Percentiles rank a stretch among this genome's conserved stretches.
phyloP scores from a whole-genome alignment of 192 early-diverging fungal species.

The Rhizophagus sp. region DNA sequence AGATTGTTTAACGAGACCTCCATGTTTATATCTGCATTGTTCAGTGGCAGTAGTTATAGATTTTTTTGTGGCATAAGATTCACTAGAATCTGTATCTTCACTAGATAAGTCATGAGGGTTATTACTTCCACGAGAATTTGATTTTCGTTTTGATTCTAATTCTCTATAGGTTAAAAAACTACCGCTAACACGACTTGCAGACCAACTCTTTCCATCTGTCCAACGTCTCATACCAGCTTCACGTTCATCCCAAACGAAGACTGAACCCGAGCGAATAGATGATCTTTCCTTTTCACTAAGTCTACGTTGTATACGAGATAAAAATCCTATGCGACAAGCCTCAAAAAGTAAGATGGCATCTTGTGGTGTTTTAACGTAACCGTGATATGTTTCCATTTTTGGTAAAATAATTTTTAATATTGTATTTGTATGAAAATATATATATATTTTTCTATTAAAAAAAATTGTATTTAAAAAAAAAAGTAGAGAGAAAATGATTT shows the following conservation, averaged over 20 bases:
- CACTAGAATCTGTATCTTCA: slow-evolving; percentile 36
- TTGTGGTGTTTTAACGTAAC: slow-evolving; percentile 82
- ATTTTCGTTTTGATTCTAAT: slow-evolving; percentile 65
- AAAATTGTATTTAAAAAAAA: neutral
- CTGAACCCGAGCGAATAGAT: slow-evolving; percentile 78
- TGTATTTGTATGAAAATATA: neutral
- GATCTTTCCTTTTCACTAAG: slow-evolving; percentile 82
- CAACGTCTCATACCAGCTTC: slow-evolving; percentile 91
- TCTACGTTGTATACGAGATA: slow-evolving; percentile 77
- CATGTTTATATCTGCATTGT: slow-evolving; percentile 64
- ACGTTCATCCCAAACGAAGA: slow-evolving; percentile 91
- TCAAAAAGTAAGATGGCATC: slow-evolving; percentile 90
- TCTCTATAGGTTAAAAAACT: slow-evolving; percentile 90
- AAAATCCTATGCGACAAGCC: slow-evolving; percentile 76
- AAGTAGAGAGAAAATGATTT: too few relatives aligned
- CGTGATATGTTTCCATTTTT: slow-evolving; percentile 78
- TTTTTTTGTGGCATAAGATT: slow-evolving; percentile 14
- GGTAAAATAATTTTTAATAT: too few relatives aligned
- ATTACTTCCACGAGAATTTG: slow-evolving; percentile 40
- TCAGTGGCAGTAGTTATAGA: slow-evolving; percentile 26
- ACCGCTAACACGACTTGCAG: slow-evolving; percentile 82
- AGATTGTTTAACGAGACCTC: slow-evolving; percentile 87
- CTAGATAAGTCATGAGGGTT: slow-evolving; percentile 33
- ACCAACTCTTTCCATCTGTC: slow-evolving; percentile 92
- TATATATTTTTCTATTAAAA: neutral